These are phyloP conservation scores for Solanum tarapatanum DNA, from an alignment of 257 asterid species.

Conservation along the genomic window DNA sequence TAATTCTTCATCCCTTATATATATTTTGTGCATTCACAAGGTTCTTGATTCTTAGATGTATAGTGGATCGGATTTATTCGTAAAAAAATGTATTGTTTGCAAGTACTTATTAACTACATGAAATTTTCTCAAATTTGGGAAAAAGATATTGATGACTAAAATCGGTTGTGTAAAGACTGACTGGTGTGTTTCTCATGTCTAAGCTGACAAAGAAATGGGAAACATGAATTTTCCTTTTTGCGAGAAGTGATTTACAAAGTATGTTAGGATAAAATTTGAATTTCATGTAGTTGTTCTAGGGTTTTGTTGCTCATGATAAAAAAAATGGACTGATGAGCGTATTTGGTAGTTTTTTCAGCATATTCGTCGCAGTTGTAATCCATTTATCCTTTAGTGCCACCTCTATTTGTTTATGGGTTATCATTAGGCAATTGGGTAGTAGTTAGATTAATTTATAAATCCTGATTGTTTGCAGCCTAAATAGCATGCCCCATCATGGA, in stretches of 20 bases:
- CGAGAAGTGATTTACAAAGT: background rate
- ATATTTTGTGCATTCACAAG: too few relatives aligned
- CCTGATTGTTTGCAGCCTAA: background rate
- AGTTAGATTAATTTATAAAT: background rate
- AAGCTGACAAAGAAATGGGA: background rate
- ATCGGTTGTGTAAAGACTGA: background rate
- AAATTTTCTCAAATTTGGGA: background rate
- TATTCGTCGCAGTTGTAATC: background rate
- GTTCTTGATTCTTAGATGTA: background rate
- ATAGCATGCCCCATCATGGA: too few relatives aligned
- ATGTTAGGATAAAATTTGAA: background rate
- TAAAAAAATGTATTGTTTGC: background rate
- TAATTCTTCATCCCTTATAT: too few relatives aligned
- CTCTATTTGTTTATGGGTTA: background rate
- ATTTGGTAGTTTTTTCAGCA: background rate
- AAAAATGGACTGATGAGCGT: background rate
- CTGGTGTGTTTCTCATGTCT: background rate
- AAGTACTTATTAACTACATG: background rate
- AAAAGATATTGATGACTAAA: background rate
- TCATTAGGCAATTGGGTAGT: background rate
- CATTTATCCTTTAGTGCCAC: background rate
- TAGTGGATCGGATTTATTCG: background rate
- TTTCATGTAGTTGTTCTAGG: background rate
- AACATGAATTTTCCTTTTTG: background rate
- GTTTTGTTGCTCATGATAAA: background rate